A percentile compares a stretch with the other conserved stretches of the same genome.
Evolutionary conservation across 805 yeast genomes (phyloP).

Genomic region (Sungouiozyma intestinalis): DNA sequence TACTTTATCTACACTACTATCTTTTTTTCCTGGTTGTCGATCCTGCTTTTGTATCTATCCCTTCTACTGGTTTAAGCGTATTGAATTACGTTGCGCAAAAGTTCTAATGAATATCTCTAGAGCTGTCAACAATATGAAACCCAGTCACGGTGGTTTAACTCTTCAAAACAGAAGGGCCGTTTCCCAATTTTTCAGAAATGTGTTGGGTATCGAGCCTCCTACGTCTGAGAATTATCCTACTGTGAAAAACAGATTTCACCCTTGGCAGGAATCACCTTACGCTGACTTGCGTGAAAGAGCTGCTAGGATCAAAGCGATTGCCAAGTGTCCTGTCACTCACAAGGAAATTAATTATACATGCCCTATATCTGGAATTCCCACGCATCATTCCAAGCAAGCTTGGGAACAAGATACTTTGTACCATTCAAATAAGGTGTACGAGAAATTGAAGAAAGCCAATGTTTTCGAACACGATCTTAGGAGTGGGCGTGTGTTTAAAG

Average conservation of each 20-base stretch:
- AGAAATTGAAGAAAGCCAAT: constrained; percentile 75
- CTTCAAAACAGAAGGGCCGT: background rate
- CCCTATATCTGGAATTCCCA: constrained; percentile 93
- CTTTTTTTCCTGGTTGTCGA: too few species aligned
- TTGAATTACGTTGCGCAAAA: too few species aligned
- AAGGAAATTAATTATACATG: constrained; percentile 77
- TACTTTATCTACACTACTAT: too few species aligned
- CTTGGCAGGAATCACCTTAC: constrained; percentile 90
- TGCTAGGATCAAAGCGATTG: constrained; percentile 78
- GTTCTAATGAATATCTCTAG: background rate
- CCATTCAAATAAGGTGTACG: constrained; percentile 57
- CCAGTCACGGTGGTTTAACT: background rate
- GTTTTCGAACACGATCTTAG: constrained; percentile 91
- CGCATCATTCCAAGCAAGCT: constrained; percentile 84
- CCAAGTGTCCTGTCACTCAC: constrained; percentile 87
- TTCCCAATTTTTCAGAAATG: constrained; percentile 31
- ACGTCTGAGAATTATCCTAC: constrained; percentile 59
- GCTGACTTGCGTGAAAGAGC: constrained; percentile 86
- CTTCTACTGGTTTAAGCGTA: too few species aligned
- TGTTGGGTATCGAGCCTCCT: constrained; percentile 53
- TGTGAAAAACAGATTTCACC: constrained; percentile 61
- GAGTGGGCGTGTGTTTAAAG: constrained; percentile 90
- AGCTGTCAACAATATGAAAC: background rate
- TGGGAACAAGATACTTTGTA: constrained; percentile 77
- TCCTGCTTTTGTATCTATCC: too few species aligned